Conservation (phyloP, 2,329 filamentous ascomycete genomes). For the Scleromitrula shiraiana region DNA sequence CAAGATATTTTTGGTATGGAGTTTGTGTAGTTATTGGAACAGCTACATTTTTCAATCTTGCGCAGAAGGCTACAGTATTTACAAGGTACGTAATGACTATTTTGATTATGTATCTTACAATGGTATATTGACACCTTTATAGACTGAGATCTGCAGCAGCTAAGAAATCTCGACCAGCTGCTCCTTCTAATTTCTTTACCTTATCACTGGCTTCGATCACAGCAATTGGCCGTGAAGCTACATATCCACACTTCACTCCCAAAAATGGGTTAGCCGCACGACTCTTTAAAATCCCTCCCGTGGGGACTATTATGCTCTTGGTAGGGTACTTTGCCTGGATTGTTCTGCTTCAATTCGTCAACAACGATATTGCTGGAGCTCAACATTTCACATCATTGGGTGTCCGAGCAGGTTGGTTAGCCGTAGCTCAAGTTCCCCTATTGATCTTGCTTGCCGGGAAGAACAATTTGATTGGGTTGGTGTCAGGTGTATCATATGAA, state of each 20-base stretch:
- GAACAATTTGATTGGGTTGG: slow-evolving; percentile 48
- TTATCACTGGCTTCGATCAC: slow-evolving; percentile 26
- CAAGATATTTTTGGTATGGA: slow-evolving; percentile 34
- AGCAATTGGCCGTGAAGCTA: slow-evolving; percentile 29
- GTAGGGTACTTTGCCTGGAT: slow-evolving; percentile 33
- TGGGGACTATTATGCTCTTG: slow-evolving; percentile 32
- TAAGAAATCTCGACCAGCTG: slow-evolving; percentile 26
- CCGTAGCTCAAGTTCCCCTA: slow-evolving; percentile 55
- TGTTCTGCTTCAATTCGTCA: slow-evolving; percentile 33
- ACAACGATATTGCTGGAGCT: slow-evolving; percentile 26
- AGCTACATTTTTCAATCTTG: slow-evolving; percentile 28
- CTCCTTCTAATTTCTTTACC: slow-evolving; percentile 25
- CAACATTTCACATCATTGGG: slow-evolving; percentile 32
- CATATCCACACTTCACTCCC: slow-evolving; percentile 30
- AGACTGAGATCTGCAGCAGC: slow-evolving; percentile 31
- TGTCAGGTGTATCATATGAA: slow-evolving; percentile 59
- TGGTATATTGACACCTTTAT: slow-evolving; percentile 1
- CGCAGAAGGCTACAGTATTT: slow-evolving; percentile 20
- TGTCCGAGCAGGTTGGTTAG: slow-evolving; percentile 60
- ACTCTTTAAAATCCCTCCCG: slow-evolving; percentile 23
- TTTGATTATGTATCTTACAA: not conserved
- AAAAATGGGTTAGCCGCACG: not conserved
- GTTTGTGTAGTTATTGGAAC: slow-evolving; percentile 30
- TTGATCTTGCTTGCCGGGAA: slow-evolving; percentile 55
- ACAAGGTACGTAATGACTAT: slow-evolving; percentile 19